Base-by-base conservation (phyloP, 768 basidiomycete genomes). In the Macrolepiota albuminosa region DNA sequence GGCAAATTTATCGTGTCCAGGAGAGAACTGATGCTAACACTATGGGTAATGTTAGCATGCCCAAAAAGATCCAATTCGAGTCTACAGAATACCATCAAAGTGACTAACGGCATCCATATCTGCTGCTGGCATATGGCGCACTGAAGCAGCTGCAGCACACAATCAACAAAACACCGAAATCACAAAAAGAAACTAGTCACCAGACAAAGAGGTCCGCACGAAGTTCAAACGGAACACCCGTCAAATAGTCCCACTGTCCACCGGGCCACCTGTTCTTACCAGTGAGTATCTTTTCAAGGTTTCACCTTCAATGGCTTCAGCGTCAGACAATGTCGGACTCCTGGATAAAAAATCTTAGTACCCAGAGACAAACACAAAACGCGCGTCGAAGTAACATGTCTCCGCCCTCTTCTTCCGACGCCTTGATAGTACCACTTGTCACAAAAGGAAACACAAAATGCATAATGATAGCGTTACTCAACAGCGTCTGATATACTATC, bases 261-360 rank as follows among this genome's bases (percentile, higher is more conserved):
- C 46, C 4, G 47, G n/a, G 47, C 56, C 56, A 40, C 61, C 61
- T 16, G 47, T 1, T 13, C 29, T 16, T 18, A 8, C 14, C 33
- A 21, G 21, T 21, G 63, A 95, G 69, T 58, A 96, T 95, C 75
- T 92, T 95, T 57, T 86, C 90, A 54, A 95, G 72, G 93, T 91
- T 75, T 94, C 88, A 5, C 95, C 89, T 70, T 95, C 91, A 68
- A 95, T 87, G 3, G 84, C 89, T 11, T 89, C 82, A n/a, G n/a
- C n/a, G n/a, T n/a, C n/a, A n/a, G n/a, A n/a, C n/a, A 71, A 88
- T 82, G 72, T 89, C 89, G 24, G 85, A 88, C 75, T 88, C 86
- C 86, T 89, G n/a, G 9, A 43, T 4, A 13, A 9, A 18, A 42
- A 40, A 24, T 39, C 4, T 10, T 8, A n/a, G 14, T 33, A 14